These are phyloP conservation scores for Boechera retrofracta DNA, from an alignment of 345 rosid genomes.

Conservation along the genomic window DNA sequence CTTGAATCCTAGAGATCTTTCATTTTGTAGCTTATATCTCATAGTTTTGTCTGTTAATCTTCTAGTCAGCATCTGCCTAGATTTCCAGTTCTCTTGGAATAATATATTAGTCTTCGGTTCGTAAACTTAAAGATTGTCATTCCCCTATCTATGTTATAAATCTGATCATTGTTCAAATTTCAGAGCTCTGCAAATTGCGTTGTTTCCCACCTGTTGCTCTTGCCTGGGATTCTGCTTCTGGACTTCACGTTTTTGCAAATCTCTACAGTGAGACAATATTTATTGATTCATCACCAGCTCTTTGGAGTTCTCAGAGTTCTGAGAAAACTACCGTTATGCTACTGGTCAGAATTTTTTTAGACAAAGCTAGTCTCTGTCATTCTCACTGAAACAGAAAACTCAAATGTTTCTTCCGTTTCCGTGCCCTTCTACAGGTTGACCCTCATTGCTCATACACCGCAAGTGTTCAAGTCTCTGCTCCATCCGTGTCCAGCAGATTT, in stretches of 20 bases:
- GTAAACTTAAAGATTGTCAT: not conserved
- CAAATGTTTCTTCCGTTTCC: slow-evolving; percentile 22
- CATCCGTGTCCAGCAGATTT: slow-evolving; percentile 81
- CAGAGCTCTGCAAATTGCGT: slow-evolving; percentile 96
- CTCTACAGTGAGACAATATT: slow-evolving; percentile 64
- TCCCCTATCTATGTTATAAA: not conserved
- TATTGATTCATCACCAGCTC: slow-evolving; percentile 87
- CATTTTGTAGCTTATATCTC: slow-evolving; percentile 14
- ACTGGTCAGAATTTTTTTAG: slow-evolving; percentile 57
- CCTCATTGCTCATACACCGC: slow-evolving; percentile 93
- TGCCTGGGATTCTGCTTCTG: slow-evolving; percentile 94
- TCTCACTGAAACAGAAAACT: slow-evolving; percentile 19
- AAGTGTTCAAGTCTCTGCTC: slow-evolving; percentile 63
- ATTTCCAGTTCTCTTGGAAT: slow-evolving; percentile 21
- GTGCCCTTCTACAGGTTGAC: slow-evolving; percentile 72
- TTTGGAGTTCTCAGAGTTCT: slow-evolving; percentile 71
- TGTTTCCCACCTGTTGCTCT: slow-evolving; percentile 98
- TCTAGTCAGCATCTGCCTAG: slow-evolving; percentile 16
- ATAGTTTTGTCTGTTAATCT: slow-evolving; percentile 30
- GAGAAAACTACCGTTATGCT: slow-evolving; percentile 77
- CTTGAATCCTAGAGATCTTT: slow-evolving; percentile 17
- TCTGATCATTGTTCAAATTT: slow-evolving; percentile 28
- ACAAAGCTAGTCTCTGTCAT: slow-evolving; percentile 24
- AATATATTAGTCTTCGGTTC: slow-evolving; percentile 14
- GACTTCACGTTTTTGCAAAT: slow-evolving; percentile 80